These are phyloP conservation scores for Leptomonas seymouri DNA, from an alignment of 208 protist species.

Conservation along the genomic window DNA sequence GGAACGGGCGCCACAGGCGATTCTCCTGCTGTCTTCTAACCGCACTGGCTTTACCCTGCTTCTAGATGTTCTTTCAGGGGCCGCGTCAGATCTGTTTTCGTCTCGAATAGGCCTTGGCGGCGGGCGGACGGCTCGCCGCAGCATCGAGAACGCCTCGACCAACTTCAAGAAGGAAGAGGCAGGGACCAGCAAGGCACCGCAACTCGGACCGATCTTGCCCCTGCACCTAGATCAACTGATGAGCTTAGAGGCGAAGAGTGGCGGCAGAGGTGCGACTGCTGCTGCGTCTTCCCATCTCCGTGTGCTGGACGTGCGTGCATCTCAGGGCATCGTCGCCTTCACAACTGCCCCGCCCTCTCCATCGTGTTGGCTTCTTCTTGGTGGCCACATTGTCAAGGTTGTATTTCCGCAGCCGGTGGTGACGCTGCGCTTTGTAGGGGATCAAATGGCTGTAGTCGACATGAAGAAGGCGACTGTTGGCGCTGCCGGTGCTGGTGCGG, in stretches of 20 bases:
- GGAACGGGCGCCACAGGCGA: conserved; percentile 14
- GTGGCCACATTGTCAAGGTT: conserved; percentile 41
- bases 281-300: background rate
- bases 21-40: conserved; percentile 22
- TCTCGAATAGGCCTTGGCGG: conserved; percentile 5
- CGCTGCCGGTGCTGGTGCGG: no score
- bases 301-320: conserved; percentile 21
- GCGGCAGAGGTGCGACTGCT: background rate
- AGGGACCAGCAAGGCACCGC: no score
- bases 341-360: background rate
- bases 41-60: conserved; percentile 16
- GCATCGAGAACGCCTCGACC: background rate
- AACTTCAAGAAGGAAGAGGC: background rate
- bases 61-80: conserved; percentile 30
- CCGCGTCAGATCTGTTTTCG: conserved; percentile 32
- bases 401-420: conserved; percentile 28
- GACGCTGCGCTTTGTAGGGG: conserved; percentile 31
- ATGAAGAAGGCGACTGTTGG: no score
- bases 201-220: conserved; percentile 12
- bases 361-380: conserved; percentile 16
- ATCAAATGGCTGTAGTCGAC: conserved; percentile 9
- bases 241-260: background rate
- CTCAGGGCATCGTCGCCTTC: conserved; percentile 26
- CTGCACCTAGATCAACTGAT: conserved; percentile 28
- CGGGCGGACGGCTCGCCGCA: background rate